phyloP scores from a whole-genome alignment of 495 filamentous ascomycete species.

The Amorphotheca resinae region DNA sequence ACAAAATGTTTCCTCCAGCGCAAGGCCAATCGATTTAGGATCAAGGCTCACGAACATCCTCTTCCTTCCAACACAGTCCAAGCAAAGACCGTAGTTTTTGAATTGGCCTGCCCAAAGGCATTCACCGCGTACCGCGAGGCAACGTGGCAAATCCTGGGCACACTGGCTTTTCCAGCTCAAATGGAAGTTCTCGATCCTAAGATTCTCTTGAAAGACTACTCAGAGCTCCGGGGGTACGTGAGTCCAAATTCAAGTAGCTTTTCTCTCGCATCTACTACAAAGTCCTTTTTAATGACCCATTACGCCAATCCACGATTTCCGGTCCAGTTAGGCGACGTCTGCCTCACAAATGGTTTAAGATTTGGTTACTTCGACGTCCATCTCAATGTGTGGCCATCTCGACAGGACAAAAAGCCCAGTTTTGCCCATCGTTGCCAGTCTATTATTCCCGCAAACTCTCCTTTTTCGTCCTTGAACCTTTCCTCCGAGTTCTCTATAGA shows the following conservation, averaged over 20 bases:
- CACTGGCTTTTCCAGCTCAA: constrained; percentile 8
- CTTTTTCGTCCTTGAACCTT: constrained; percentile 10
- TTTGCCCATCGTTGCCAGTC: constrained; percentile 23
- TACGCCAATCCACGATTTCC: constrained; percentile 21
- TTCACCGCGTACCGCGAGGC: constrained; percentile 16
- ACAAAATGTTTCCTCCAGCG: constrained; percentile 24
- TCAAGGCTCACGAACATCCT: constrained; percentile 4
- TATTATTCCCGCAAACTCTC: constrained; percentile 18
- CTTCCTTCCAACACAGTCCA: constrained; percentile 4
- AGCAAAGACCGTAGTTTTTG: constrained; percentile 16
- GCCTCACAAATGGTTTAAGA: constrained; percentile 19
- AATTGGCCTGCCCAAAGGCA: constrained; percentile 12
- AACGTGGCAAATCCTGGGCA: constrained; percentile 22
- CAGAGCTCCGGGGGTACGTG: constrained; percentile 11
- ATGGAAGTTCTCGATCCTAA: background rate
- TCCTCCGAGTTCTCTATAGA: constrained; percentile 13
- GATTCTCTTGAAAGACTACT: constrained; percentile 18
- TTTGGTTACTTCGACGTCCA: constrained; percentile 23
- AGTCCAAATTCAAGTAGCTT: constrained; percentile 7
- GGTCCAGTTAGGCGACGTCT: constrained; percentile 20
- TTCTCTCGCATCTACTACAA: constrained; percentile 27
- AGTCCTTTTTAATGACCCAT: constrained; percentile 26
- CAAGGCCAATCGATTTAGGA: constrained; percentile 16
- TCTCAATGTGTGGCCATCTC: constrained; percentile 14
- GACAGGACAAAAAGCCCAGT: constrained; percentile 5